Conservation (phyloP, 2,329 filamentous ascomycete species). For the Cytospora paraplurivora region DNA sequence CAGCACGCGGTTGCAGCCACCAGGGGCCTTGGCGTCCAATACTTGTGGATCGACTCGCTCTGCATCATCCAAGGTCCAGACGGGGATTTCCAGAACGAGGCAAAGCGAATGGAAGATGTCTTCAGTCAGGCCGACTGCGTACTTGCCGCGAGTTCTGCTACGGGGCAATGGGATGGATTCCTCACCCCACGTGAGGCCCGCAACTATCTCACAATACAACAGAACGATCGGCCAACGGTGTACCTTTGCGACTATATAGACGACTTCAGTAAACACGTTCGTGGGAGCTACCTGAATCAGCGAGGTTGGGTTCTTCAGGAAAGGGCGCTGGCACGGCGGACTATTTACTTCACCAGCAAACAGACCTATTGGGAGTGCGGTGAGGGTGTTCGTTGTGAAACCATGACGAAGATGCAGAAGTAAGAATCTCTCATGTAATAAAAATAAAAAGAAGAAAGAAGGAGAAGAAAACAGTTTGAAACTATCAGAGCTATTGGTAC, state of each 20-base stretch:
- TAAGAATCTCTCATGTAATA: too few relatives aligned
- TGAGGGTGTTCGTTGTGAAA: slow-evolving; percentile 40
- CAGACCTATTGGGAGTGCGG: slow-evolving; percentile 46
- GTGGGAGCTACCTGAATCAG: slow-evolving; percentile 36
- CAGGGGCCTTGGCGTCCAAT: slow-evolving; percentile 21
- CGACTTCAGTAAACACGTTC: slow-evolving; percentile 40
- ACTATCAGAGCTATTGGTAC: too few relatives aligned
- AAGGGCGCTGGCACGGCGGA: slow-evolving; percentile 40
- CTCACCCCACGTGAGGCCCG: slow-evolving; percentile 25
- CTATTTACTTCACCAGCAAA: slow-evolving; percentile 40
- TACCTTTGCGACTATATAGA: slow-evolving; percentile 37
- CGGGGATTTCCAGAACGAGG: slow-evolving; percentile 32
- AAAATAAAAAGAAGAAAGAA: too few relatives aligned
- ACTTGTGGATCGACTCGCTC: slow-evolving; percentile 35
- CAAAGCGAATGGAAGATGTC: slow-evolving; percentile 35
- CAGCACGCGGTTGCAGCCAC: slow-evolving; percentile 29
- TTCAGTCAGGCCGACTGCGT: slow-evolving; percentile 36
- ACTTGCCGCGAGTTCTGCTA: slow-evolving; percentile 32
- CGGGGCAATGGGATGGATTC: slow-evolving; percentile 31
- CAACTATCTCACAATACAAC: slow-evolving; percentile 18
- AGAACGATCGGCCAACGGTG: slow-evolving; percentile 11
- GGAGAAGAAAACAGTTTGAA: too few relatives aligned
- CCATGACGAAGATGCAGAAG: slow-evolving; percentile 39
- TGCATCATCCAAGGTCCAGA: slow-evolving; percentile 33
- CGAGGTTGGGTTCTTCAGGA: slow-evolving; percentile 47